A percentile compares a stretch with the other conserved stretches of the same genome.
Evolutionary conservation across 2,329 filamentous ascomycete species (phyloP).

Genomic region (Byssothecium circinans): DNA sequence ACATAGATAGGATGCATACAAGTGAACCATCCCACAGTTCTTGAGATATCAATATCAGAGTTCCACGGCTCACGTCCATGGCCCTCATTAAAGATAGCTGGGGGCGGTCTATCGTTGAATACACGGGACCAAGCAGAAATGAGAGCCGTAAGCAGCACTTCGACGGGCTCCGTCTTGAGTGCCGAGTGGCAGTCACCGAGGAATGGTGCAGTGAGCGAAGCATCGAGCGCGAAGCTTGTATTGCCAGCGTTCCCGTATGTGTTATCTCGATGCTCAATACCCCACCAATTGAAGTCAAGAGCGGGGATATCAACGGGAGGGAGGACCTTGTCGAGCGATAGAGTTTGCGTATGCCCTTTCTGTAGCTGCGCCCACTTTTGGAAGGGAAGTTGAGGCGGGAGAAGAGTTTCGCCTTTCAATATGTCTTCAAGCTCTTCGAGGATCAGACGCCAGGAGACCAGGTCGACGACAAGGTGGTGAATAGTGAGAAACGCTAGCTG

Average conservation of each 20-base stretch:
- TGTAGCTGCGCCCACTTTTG: conserved; percentile 45
- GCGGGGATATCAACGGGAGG: conserved; percentile 34
- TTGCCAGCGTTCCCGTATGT: conserved; percentile 42
- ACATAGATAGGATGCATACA: conserved; percentile 52
- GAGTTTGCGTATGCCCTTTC: conserved; percentile 33
- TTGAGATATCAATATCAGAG: conserved; percentile 54
- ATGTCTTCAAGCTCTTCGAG: conserved; percentile 49
- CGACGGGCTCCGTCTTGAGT: conserved; percentile 56
- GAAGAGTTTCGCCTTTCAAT: conserved; percentile 30
- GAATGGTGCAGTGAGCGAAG: conserved; percentile 28
- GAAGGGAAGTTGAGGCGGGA: conserved; percentile 41
- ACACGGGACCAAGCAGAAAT: conserved; percentile 59
- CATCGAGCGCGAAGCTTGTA: conserved; percentile 35
- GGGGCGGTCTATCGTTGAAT: conserved; percentile 56
- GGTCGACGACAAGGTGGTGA: conserved; percentile 47
- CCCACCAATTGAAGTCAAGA: conserved; percentile 45
- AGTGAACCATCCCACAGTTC: conserved; percentile 65
- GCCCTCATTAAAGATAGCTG: conserved; percentile 52
- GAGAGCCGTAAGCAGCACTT: conserved; percentile 60
- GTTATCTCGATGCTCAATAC: conserved; percentile 40
- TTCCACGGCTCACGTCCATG: conserved; percentile 46
- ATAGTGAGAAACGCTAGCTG: conserved; percentile 40
- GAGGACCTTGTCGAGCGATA: conserved; percentile 26
- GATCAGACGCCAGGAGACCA: conserved; percentile 52
- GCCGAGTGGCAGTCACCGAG: conserved; percentile 43